Evolutionary conservation across 495 filamentous ascomycete genomes (phyloP).

Genomic region (Friedmanniomyces endolithicus): DNA sequence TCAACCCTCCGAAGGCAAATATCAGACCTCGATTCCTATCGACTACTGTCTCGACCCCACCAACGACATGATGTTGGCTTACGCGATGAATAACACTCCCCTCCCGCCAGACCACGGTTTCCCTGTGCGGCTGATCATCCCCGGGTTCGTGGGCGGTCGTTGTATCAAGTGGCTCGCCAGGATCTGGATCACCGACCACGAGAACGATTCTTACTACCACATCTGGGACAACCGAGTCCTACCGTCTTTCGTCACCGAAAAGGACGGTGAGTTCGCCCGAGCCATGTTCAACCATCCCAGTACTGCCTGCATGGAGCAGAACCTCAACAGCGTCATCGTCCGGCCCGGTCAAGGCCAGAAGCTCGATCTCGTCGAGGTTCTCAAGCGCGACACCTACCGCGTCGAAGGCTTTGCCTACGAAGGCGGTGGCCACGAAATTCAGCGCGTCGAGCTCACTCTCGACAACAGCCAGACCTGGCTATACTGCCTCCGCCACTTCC

Average conservation of each 20-base stretch:
- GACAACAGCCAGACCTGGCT: slow-evolving; percentile 16
- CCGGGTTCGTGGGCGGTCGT: slow-evolving; percentile 17
- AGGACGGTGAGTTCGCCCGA: slow-evolving; percentile 21
- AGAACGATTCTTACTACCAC: slow-evolving; percentile 27
- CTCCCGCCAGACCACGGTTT: slow-evolving; percentile 19
- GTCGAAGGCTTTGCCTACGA: slow-evolving; percentile 47
- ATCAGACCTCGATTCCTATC: slow-evolving; percentile 16
- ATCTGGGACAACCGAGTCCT: slow-evolving; percentile 28
- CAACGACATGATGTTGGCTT: slow-evolving; percentile 16
- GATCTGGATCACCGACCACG: slow-evolving; percentile 11
- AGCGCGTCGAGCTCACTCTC: slow-evolving; percentile 14
- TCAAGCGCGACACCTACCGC: slow-evolving; percentile 18
- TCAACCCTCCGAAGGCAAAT: slow-evolving; percentile 13
- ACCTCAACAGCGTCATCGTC: slow-evolving; percentile 13
- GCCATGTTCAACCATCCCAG: slow-evolving; percentile 17
- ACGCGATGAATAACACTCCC: slow-evolving; percentile 20
- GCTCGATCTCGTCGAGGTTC: slow-evolving; percentile 16
- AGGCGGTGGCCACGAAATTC: slow-evolving; percentile 31
- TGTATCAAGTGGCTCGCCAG: slow-evolving; percentile 14
- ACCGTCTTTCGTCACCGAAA: slow-evolving; percentile 21
- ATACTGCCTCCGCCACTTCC: slow-evolving; percentile 17
- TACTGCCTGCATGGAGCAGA: slow-evolving; percentile 18
- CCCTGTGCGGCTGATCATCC: slow-evolving; percentile 16
- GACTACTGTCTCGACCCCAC: slow-evolving; percentile 15
- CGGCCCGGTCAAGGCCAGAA: slow-evolving; percentile 25